Conservation (phyloP, 345 rosid genomes). For the Gossypium ekmanianum region DNA sequence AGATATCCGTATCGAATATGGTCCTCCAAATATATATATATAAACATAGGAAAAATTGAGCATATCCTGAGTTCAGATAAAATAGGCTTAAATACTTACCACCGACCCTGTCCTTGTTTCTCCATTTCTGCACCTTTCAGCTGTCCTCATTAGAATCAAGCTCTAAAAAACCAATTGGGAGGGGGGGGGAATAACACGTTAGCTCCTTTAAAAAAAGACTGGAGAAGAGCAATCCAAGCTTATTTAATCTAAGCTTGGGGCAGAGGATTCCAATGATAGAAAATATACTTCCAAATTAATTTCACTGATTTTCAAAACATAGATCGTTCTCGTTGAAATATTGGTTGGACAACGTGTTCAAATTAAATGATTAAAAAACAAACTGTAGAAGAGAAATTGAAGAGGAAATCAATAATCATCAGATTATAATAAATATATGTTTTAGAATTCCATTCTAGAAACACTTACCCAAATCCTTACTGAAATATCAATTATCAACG, state of each 20-base stretch:
- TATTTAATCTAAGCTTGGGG: background rate
- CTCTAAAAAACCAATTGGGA: slow-evolving; percentile 22
- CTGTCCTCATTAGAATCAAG: slow-evolving; percentile 39
- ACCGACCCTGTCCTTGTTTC: slow-evolving; percentile 29
- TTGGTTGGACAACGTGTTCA: background rate
- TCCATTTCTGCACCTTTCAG: slow-evolving; percentile 30
- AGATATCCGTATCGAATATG: background rate
- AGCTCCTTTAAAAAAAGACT: background rate
- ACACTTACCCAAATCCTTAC: background rate
- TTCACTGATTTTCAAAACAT: background rate
- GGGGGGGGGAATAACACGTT: background rate
- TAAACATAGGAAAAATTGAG: background rate
- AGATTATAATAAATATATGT: background rate
- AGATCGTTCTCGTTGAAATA: slow-evolving; percentile 7
- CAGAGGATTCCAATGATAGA: background rate
- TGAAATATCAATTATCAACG: background rate
- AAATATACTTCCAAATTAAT: background rate
- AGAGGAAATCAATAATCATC: background rate
- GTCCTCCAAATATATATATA: background rate
- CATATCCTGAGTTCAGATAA: background rate
- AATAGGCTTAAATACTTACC: slow-evolving; percentile 27
- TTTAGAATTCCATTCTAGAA: background rate
- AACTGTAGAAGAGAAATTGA: background rate
- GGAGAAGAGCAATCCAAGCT: background rate
- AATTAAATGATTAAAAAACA: background rate